A percentile compares a stretch with the other conserved stretches of the same genome.
These are phyloP conservation scores for Phaeosphaeria sp. DNA, from an alignment of 2,329 filamentous ascomycete species.

Conservation along the genomic window DNA sequence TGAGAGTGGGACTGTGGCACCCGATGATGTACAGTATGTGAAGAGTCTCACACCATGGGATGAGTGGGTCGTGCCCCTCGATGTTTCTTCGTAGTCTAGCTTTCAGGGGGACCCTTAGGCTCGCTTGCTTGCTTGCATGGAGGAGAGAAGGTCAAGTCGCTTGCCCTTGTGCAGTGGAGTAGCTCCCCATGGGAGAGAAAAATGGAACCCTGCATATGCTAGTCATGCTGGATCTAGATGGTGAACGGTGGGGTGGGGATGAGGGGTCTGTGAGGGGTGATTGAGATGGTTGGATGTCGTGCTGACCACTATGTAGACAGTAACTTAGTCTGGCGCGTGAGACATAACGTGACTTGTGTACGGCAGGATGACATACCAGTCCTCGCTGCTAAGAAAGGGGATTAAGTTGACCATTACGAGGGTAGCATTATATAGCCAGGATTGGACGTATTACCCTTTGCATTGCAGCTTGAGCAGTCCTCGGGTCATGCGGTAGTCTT, in stretches of 20 bases:
- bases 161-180: not conserved
- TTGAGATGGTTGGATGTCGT: not conserved
- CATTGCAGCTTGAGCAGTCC: not conserved
- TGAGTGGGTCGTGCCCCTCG: not conserved
- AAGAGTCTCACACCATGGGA: not conserved
- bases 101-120: not conserved
- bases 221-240: not conserved
- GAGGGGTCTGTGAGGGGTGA: not conserved
- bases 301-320: not conserved
- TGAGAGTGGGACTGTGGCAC: constrained; percentile 19
- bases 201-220: not conserved
- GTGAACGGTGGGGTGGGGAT: no score
- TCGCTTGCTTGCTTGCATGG: not conserved
- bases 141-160: not conserved
- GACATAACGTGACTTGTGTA: not conserved
- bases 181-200: not conserved
- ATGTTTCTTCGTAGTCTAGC: not conserved
- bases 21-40: not conserved
- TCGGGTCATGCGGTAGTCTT: not conserved
- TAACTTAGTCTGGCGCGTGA: not conserved
- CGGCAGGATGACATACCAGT: not conserved
- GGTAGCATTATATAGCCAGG: no score
- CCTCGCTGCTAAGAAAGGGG: not conserved
- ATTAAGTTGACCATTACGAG: no score
- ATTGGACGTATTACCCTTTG: not conserved